phyloP scores from a whole-genome alignment of 2,329 filamentous ascomycete genomes.

The Claviceps sp. region DNA sequence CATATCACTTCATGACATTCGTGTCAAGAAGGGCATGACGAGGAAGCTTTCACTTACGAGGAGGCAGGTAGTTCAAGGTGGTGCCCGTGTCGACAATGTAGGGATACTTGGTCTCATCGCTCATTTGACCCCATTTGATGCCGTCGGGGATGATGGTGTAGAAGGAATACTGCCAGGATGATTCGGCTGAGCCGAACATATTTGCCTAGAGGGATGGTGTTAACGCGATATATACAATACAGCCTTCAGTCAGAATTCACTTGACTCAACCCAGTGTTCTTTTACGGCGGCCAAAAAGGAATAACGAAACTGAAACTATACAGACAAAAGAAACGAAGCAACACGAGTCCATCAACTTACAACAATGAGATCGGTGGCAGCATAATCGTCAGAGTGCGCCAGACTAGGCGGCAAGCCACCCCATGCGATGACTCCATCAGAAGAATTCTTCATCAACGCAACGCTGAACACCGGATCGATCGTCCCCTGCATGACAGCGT shows the following conservation, averaged over 20 bases:
- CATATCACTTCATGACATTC: too few species aligned
- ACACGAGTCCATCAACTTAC: slow-evolving; percentile 18
- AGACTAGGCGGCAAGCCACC: slow-evolving; percentile 31
- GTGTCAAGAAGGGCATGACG: not conserved
- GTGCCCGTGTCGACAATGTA: slow-evolving; percentile 41
- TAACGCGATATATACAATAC: too few species aligned
- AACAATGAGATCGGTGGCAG: slow-evolving; percentile 30
- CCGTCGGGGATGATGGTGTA: slow-evolving; percentile 40
- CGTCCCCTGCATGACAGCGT: slow-evolving; percentile 30
- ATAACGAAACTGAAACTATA: not conserved
- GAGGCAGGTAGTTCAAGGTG: slow-evolving; percentile 36
- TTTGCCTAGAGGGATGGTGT: slow-evolving; percentile 24
- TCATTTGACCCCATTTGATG: slow-evolving; percentile 28
- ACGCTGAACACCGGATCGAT: slow-evolving; percentile 34
- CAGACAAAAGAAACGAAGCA: too few species aligned
- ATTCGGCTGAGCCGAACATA: slow-evolving; percentile 23
- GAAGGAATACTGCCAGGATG: slow-evolving; percentile 34
- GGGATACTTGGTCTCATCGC: slow-evolving; percentile 29
- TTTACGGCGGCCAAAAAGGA: not conserved
- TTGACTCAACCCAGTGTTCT: not conserved
- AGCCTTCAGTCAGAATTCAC: too few species aligned
- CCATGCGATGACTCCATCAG: slow-evolving; percentile 31
- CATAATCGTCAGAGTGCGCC: slow-evolving; percentile 16
- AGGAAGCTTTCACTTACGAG: slow-evolving; percentile 21
- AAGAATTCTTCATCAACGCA: slow-evolving; percentile 32